Base-by-base conservation (phyloP, 805 yeast genomes). In the Candida corydali region DNA sequence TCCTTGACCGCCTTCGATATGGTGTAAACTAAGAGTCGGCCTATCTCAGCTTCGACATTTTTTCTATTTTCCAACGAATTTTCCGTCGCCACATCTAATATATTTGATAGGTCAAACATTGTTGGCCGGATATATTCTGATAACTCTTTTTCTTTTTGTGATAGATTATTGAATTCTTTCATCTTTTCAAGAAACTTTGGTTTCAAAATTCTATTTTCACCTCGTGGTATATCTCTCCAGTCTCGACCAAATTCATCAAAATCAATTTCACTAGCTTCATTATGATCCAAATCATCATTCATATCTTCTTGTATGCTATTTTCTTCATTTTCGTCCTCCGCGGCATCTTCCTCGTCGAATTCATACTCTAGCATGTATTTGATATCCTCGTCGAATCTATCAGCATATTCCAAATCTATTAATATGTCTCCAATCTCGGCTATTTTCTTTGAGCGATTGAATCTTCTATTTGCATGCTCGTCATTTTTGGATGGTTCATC, bases 201-300 rank as follows among this genome's bases (percentile, higher is more conserved):
- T 9, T 49, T 46, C 37, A 45, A 55, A 8, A 45, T 34, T 9
- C 59, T 55, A 50, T 82, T 82, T 1, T 63, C 63, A 3, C 77
- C 85, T 34, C 87, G 60, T 3, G 85, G 82, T 9, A 80, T 65
- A 54, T 81, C 88, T 47, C 87, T 61, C 86, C 88, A 80, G 57
- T 82, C 88, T 24, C 75, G 63, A 0, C 86, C 86, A 31, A 65
- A 53, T 18, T 74, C 70, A 51, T 79, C 86, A 52, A 76, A 73
- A 33, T 75, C 78, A 26, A 75, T 58, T 3, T 43, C 45, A 24
- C 9, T 9, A 12, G 20, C 18, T 17, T 24, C n/a, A 3, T 20
- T 33, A 10, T 26, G 20, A 5, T 20, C 36, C 17, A 4, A 5
- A 14, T 24, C 27, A 8, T 22, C 33, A 19, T 29, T 41, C 5